Percentiles rank a stretch among this genome's conserved stretches.
phyloP scores from a whole-genome alignment of 148 eudicot species.

The Amaranthus hypochondriacus region DNA sequence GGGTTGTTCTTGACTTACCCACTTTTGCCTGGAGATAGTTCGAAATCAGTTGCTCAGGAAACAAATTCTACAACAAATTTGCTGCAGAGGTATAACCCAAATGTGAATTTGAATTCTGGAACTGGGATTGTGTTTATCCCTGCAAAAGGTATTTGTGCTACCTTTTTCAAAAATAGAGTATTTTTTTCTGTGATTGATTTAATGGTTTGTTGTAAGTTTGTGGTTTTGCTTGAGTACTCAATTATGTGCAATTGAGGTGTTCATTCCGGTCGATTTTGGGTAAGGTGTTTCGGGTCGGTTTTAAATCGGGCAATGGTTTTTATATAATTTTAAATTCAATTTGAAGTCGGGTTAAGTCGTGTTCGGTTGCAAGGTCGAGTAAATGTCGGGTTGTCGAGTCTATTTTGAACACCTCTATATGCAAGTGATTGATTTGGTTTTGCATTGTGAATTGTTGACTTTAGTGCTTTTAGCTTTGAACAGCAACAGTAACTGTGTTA shows the following conservation, averaged over 20 bases:
- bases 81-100: conserved; percentile 51
- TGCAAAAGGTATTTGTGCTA: conserved; percentile 50
- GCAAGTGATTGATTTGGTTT: neutral
- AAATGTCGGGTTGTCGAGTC: too few species aligned
- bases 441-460: neutral
- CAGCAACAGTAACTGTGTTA: neutral
- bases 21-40: conserved; percentile 42
- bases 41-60: conserved; percentile 29
- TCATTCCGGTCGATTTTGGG: too few species aligned
- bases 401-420: neutral
- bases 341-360: too few species aligned
- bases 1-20: conserved; percentile 67
- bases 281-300: too few species aligned
- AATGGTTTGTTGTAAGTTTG: neutral
- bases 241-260: neutral
- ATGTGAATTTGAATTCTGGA: conserved; percentile 38
- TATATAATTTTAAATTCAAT: too few species aligned
- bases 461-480: neutral
- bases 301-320: too few species aligned
- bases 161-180: neutral
- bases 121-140: conserved; percentile 59
- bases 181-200: neutral
- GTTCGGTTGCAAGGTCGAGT: too few species aligned
- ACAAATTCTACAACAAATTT: conserved; percentile 30
- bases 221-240: neutral